Base-by-base conservation (phyloP, 164 flowering plant species). In the Akebia trifoliata region DNA sequence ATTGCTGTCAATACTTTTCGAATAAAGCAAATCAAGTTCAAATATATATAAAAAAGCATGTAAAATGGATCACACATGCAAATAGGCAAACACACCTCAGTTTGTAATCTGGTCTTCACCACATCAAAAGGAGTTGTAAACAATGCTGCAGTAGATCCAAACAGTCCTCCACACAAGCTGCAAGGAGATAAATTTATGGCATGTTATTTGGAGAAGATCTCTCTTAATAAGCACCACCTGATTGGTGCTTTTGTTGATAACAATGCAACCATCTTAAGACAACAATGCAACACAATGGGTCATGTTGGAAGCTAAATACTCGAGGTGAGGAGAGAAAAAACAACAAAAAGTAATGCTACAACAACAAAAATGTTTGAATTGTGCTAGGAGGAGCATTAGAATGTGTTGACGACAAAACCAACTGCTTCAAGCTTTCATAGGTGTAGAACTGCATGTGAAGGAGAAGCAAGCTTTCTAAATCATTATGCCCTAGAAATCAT, bases 81-180 rank as follows among this genome's bases (percentile, higher is more conserved):
- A n/a, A n/a, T n/a, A n/a, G n/a, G n/a, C n/a, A n/a, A 38, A 54
- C 66, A 53, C 37, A 83, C 99, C 97, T 90, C 90, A 20, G 99
- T 90, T 69, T 94, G 99, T 56, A 87, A 72, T 77, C 96, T 90
- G 58, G 99, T 94, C 69, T 94, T 94, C 68, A 90, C 94, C 59
- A 94, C 99, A 69, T 94, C 99, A 72, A 94, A 94, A 52, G 99
- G 99, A 62, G 96, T 94, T 20, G 95, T 83, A 62, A 90, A 90
- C 17, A 94, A 54, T 49, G 97, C 92, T 65, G 99, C 96, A 61
- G 93, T 85, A 50, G 89, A 86, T 67, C 91, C 99, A 65, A 97
- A 96, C 21, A 87, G 56, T 58, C 91, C 97, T 63, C 97, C 97
- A 69, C 92, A 94, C 39, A 84, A 94, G 77, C 99, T 94, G 92